Conservation (phyloP, 208 protist species). For the Wallacemonas collosoma region DNA sequence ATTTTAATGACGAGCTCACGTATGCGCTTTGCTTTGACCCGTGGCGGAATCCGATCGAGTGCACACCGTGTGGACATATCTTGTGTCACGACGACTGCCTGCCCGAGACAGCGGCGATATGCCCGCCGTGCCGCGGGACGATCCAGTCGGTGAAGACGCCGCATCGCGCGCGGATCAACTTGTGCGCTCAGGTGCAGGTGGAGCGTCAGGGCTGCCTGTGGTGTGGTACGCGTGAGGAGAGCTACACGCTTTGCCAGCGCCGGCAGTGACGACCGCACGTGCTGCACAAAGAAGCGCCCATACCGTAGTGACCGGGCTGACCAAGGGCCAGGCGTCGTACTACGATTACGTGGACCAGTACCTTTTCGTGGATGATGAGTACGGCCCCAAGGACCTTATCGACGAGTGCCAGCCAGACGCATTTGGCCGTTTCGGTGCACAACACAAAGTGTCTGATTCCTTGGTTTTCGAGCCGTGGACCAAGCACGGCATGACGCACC, state of each 20-base stretch:
- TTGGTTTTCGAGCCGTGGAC: constrained; percentile 24
- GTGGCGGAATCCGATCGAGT: constrained; percentile 29
- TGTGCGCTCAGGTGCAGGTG: constrained; percentile 57
- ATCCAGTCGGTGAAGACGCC: constrained; percentile 36
- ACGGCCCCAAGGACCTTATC: background rate
- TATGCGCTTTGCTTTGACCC: constrained; percentile 29
- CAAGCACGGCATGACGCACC: constrained; percentile 28
- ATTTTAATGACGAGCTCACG: constrained; percentile 26
- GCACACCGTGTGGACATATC: constrained; percentile 53
- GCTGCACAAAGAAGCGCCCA: background rate
- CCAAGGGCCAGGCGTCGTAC: background rate
- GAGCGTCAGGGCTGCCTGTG: constrained; percentile 64
- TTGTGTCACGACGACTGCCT: constrained; percentile 60
- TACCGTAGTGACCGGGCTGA: background rate
- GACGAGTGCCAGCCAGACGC: background rate
- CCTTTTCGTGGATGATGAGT: background rate
- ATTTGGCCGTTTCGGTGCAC: background rate
- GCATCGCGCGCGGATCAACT: constrained; percentile 73
- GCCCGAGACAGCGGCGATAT: constrained; percentile 32
- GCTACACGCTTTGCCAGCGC: constrained; percentile 10
- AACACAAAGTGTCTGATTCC: background rate
- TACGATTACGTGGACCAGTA: constrained; percentile 8
- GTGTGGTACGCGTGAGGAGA: constrained; percentile 56
- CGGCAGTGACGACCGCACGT: background rate
- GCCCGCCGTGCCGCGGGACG: constrained; percentile 58